phyloP scores from a whole-genome alignment of 345 rosid genomes.

The Trapa incisa region DNA sequence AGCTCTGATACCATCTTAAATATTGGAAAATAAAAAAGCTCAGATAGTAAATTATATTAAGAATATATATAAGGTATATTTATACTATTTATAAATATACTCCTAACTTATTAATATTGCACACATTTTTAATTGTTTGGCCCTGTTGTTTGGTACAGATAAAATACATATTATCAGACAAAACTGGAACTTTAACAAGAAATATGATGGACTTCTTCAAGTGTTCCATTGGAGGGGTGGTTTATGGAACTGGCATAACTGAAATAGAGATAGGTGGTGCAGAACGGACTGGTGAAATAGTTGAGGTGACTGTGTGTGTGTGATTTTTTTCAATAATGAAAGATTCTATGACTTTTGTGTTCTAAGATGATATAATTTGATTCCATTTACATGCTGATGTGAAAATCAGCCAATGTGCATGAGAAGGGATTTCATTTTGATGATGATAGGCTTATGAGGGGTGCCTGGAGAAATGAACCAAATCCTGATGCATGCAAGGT shows the following conservation, averaged over 20 bases:
- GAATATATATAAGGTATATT: no score
- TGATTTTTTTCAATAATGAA: neutral
- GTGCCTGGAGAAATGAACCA: conserved; percentile 97
- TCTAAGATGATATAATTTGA: neutral
- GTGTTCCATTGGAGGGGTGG: conserved; percentile 95
- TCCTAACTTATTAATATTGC: no score
- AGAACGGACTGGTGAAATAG: conserved; percentile 50
- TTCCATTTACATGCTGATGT: conserved; percentile 25
- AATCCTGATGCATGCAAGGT: conserved; percentile 95
- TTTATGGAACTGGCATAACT: conserved; percentile 85
- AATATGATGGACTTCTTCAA: conserved; percentile 99
- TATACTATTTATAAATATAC: no score
- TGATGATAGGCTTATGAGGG: conserved; percentile 79
- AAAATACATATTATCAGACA: conserved; percentile 94
- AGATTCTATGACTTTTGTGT: neutral
- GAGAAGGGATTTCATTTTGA: conserved; percentile 98
- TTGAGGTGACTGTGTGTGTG: conserved; percentile 38
- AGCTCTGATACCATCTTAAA: no score
- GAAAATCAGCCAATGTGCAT: conserved; percentile 31
- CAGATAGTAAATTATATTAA: no score
- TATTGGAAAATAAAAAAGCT: no score
- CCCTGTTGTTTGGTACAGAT: conserved; percentile 42
- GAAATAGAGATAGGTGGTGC: conserved; percentile 84
- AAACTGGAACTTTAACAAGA: conserved; percentile 97
- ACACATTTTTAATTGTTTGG: neutral